These are phyloP conservation scores for Sarocladium kiliense DNA, from an alignment of 2,329 filamentous ascomycete genomes.

Conservation along the genomic window DNA sequence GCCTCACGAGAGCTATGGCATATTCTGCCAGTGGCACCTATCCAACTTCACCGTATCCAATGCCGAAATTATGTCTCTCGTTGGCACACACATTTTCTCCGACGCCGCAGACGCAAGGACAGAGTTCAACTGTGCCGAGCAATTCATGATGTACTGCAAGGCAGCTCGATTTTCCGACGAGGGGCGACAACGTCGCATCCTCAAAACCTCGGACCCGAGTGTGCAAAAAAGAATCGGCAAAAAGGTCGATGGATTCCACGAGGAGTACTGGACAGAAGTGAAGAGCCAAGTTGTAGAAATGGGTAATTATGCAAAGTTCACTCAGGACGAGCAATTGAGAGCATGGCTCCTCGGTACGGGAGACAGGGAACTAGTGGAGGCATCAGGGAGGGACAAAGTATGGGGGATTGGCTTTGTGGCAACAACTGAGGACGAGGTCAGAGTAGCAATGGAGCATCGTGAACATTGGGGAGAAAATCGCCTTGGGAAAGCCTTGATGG, in stretches of 20 bases:
- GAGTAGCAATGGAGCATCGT: constrained; percentile 20
- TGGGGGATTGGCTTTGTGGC: constrained; percentile 27
- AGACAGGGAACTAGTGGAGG: constrained; percentile 24
- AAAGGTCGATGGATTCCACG: constrained; percentile 20
- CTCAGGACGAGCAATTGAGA: constrained; percentile 21
- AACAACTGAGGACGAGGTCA: constrained; percentile 13
- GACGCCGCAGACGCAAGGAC: constrained; percentile 16
- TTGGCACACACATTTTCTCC: constrained; percentile 18
- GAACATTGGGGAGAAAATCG: constrained; percentile 26
- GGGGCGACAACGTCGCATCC: constrained; percentile 16
- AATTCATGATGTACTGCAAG: constrained; percentile 39
- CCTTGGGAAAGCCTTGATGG: constrained; percentile 25
- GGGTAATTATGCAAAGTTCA: constrained; percentile 28
- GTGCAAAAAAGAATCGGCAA: constrained; percentile 25
- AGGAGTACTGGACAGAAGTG: constrained; percentile 24
- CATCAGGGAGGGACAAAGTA: constrained; percentile 23
- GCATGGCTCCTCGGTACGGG: constrained; percentile 25
- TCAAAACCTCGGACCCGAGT: constrained; percentile 20
- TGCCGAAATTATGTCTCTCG: constrained; percentile 20
- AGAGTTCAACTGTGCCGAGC: constrained; percentile 29
- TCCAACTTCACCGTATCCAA: constrained; percentile 23
- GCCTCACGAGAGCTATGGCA: constrained; percentile 22
- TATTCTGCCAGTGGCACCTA: constrained; percentile 31
- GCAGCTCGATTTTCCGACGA: constrained; percentile 28
- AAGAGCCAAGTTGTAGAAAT: constrained; percentile 25